Conservation (phyloP, 129 eudicot genomes). For the Artemisia annua region DNA sequence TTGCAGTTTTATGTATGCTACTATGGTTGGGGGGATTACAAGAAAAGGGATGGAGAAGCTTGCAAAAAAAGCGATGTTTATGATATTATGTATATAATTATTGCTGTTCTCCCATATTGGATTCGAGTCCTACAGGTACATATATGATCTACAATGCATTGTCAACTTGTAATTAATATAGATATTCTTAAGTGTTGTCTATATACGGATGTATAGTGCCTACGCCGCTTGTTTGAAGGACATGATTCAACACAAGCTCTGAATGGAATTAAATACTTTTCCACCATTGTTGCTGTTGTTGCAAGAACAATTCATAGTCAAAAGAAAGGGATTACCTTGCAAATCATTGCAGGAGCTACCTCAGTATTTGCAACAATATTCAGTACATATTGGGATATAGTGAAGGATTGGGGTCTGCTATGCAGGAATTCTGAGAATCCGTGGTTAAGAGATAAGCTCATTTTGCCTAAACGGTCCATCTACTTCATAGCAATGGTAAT, state of each 20-base stretch:
- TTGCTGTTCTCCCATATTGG: slow-evolving; percentile 66
- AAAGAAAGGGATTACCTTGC: slow-evolving; percentile 27
- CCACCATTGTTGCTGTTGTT: slow-evolving; percentile 60
- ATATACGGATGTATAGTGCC: slow-evolving; percentile 42
- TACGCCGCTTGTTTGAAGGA: slow-evolving; percentile 53
- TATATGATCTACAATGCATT: not conserved
- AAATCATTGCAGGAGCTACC: slow-evolving; percentile 40
- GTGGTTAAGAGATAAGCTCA: slow-evolving; percentile 73
- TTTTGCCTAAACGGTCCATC: slow-evolving; percentile 44
- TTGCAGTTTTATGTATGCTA: slow-evolving; percentile 66
- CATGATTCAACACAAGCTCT: slow-evolving; percentile 47
- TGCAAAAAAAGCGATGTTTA: slow-evolving; percentile 33
- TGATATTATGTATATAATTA: slow-evolving; percentile 31
- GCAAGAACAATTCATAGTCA: slow-evolving; percentile 42
- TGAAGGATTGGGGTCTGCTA: slow-evolving; percentile 70
- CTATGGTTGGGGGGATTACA: slow-evolving; percentile 63
- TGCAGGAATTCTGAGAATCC: slow-evolving; percentile 48
- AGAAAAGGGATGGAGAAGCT: slow-evolving; percentile 35
- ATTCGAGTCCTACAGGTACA: slow-evolving; percentile 62
- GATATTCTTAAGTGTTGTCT: not conserved
- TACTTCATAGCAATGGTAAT: slow-evolving; percentile 69
- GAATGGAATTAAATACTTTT: slow-evolving; percentile 64
- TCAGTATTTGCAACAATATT: slow-evolving; percentile 55
- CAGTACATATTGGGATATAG: slow-evolving; percentile 79
- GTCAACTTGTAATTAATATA: not conserved